phyloP scores from a whole-genome alignment of 371 early-diverging fungal species.

The Blakeslea trispora region DNA sequence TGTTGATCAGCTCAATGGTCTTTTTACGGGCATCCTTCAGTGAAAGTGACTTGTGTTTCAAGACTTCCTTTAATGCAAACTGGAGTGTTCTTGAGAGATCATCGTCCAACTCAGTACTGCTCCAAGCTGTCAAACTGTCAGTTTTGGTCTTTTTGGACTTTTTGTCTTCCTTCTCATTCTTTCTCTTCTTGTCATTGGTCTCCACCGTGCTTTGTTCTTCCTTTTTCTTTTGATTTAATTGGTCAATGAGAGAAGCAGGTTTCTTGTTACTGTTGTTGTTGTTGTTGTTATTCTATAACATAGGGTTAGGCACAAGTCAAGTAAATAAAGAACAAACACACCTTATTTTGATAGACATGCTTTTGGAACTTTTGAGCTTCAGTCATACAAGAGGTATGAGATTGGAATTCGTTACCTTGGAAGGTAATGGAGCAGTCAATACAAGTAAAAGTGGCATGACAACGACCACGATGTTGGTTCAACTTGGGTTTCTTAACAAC shows the following conservation, averaged over 20 bases:
- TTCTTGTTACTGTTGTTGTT: slow-evolving; percentile 31
- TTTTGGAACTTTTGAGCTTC: slow-evolving; percentile 93
- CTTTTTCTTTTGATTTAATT: slow-evolving; percentile 58
- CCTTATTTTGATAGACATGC: slow-evolving; percentile 62
- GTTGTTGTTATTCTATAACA: slow-evolving; percentile 32
- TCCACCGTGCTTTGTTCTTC: slow-evolving; percentile 24
- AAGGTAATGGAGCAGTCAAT: slow-evolving; percentile 92
- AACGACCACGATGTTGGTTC: slow-evolving; percentile 80
- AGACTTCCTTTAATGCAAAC: slow-evolving; percentile 34
- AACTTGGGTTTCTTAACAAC: slow-evolving; percentile 92
- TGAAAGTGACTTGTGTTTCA: slow-evolving; percentile 28
- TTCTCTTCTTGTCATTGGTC: slow-evolving; percentile 21
- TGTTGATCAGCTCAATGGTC: slow-evolving; percentile 31
- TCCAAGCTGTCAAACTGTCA: slow-evolving; percentile 28
- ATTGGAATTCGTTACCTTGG: slow-evolving; percentile 70
- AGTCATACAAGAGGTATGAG: slow-evolving; percentile 85
- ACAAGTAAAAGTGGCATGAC: slow-evolving; percentile 85
- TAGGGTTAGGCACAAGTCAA: slow-evolving; percentile 16
- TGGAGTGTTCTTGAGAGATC: slow-evolving; percentile 29
- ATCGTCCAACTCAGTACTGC: slow-evolving; percentile 27
- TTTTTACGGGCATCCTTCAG: slow-evolving; percentile 42
- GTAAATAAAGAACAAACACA: slow-evolving; percentile 9
- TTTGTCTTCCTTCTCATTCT: slow-evolving; percentile 29
- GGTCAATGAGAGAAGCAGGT: slow-evolving; percentile 62
- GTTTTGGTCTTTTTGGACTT: slow-evolving; percentile 36